Percentiles rank a stretch among this genome's conserved stretches.
phyloP scores from a whole-genome alignment of 306 rosid genomes.

The Rosa lucieae region DNA sequence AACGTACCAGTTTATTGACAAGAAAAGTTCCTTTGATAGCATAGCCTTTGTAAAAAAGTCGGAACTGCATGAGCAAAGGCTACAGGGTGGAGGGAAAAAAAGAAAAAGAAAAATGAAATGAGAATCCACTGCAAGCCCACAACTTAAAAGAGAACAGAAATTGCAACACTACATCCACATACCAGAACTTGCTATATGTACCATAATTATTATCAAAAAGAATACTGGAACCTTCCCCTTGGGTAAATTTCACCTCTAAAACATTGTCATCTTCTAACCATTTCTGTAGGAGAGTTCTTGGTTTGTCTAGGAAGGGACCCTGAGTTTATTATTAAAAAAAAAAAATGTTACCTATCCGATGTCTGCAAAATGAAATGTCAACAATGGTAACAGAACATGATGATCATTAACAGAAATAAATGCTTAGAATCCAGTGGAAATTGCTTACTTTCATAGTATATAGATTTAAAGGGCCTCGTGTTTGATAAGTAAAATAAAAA shows the following conservation, averaged over 20 bases:
- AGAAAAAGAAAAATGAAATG: slow-evolving; percentile 7
- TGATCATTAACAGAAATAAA: not conserved
- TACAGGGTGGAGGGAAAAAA: slow-evolving; percentile 20
- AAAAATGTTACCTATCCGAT: not conserved
- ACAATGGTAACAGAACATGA: not conserved
- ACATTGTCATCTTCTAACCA: slow-evolving; percentile 67
- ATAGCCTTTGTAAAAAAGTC: slow-evolving; percentile 65
- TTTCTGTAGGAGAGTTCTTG: slow-evolving; percentile 63
- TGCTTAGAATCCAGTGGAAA: not conserved
- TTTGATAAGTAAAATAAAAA: too few relatives aligned
- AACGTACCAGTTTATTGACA: slow-evolving; percentile 60
- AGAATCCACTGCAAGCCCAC: too few relatives aligned
- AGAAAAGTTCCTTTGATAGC: slow-evolving; percentile 81
- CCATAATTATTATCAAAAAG: too few relatives aligned
- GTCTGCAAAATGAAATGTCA: not conserved
- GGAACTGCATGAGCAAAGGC: slow-evolving; percentile 82
- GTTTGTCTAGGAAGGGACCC: slow-evolving; percentile 60
- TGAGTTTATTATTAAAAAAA: slow-evolving; percentile 27
- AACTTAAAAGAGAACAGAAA: too few relatives aligned
- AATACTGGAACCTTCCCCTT: not conserved
- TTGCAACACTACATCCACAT: too few relatives aligned
- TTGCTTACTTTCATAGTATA: not conserved
- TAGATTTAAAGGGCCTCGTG: not conserved
- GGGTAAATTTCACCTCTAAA: slow-evolving; percentile 58
- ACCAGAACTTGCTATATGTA: slow-evolving; percentile 39